A percentile compares a stretch with the other conserved stretches of the same genome.
Evolutionary conservation across 257 asterid genomes (phyloP).

Genomic region (Petunia secreta): DNA sequence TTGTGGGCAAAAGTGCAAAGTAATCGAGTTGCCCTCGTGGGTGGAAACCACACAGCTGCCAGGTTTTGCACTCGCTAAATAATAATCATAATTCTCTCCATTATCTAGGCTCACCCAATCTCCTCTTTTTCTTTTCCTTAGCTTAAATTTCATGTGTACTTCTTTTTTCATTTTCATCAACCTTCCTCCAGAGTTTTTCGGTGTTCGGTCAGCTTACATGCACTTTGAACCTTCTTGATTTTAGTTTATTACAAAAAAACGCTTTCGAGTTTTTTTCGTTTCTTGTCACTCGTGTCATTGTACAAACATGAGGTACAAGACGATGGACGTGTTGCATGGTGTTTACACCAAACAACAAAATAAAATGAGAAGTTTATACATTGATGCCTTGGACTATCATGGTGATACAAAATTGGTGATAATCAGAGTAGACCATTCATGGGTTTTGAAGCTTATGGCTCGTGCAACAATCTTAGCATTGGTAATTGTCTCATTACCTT

Average conservation of each 20-base stretch:
- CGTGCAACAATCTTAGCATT: constrained; percentile 38
- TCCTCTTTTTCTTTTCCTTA: background rate
- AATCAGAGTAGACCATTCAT: constrained; percentile 28
- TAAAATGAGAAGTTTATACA: constrained; percentile 23
- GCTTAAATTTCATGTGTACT: background rate
- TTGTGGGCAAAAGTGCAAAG: constrained; percentile 35
- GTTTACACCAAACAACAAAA: constrained; percentile 23
- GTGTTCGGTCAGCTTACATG: background rate
- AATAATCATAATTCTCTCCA: background rate
- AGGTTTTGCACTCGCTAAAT: constrained; percentile 57
- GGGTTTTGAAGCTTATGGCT: constrained; percentile 36
- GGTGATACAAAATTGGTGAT: constrained; percentile 25
- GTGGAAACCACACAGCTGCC: constrained; percentile 60
- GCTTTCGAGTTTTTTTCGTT: background rate
- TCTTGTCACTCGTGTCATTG: background rate
- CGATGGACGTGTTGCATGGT: constrained; percentile 32
- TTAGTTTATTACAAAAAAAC: background rate
- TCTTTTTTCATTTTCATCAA: background rate
- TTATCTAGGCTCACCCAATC: background rate
- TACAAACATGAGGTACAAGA: constrained; percentile 14
- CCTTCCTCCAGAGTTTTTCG: background rate
- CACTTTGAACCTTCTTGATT: background rate
- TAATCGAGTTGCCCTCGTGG: constrained; percentile 46
- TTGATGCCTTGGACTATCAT: constrained; percentile 16
- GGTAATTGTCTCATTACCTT: constrained; percentile 40